Evolutionary conservation across 768 basidiomycete species (phyloP), one percentile per base, ranked within the genome.

Genomic region (Lactarius sp.): DNA sequence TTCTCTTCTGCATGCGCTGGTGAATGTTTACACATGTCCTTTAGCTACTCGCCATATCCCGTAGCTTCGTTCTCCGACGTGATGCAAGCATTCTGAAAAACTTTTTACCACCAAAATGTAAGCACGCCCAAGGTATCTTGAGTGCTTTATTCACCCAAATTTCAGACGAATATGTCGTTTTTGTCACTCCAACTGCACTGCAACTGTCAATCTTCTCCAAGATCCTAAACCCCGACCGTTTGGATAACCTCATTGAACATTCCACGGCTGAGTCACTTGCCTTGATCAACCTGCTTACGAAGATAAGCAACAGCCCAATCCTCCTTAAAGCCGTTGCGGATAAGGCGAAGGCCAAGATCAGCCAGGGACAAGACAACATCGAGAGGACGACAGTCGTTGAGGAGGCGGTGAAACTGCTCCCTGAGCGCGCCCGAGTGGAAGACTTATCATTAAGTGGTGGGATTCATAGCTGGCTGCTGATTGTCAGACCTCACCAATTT

Each of bases 131-230:
- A 4, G 6, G 33, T 13, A 50, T 13, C 27, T 47, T 13, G 7
- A 4, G 37, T 34, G 13, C 7, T 37, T 58, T 56, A 42, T 12
- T 65, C 31, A 64, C 27, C 36, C 12, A 42, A 54, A 31, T 59
- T 37, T 18, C 31, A 98, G 96, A 91, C 71, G 97, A 99, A 85
- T 98, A 96, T 71, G 90, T 96, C n/a, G 86, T 98, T n/a, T 98
- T 98, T 73, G 80, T 97, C 36, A 86, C 86, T 6, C 96, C 97
- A 0, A 94, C 94, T 0, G 54, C 75, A n/a, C 76, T 97, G 18
- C 96, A 99, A 69, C 74, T 91, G 6, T 78, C 83, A 13, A 87
- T 98, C 69, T 93, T 94, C 70, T 76, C 79, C 10, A 85, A 80
- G 49, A 85, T 98, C 12, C 81, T 99, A 7, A 79, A 84, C 34